A percentile compares a stretch with the other conserved stretches of the same genome.
Evolutionary conservation across 371 early-diverging fungal species (phyloP).

Genomic region (Rhizopus stolonifer): DNA sequence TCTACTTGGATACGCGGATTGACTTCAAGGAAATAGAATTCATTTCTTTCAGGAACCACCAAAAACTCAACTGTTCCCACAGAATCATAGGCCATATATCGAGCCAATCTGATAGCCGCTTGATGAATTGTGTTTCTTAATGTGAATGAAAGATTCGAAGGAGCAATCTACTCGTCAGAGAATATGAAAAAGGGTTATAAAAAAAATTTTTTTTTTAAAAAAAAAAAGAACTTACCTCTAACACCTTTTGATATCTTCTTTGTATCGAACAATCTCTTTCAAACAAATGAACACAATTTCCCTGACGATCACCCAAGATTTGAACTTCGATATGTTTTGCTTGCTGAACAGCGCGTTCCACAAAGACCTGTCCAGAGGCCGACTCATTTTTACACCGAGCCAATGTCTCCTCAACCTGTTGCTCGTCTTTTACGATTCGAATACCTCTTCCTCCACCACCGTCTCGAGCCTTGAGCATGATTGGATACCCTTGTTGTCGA

Average conservation of each 20-base stretch:
- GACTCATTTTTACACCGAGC: constrained; percentile 39
- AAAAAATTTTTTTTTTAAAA: neutral
- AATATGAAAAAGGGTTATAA: too few species aligned
- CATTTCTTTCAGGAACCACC: constrained; percentile 50
- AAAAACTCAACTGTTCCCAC: constrained; percentile 85
- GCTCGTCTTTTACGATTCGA: constrained; percentile 56
- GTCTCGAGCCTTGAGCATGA: constrained; percentile 86
- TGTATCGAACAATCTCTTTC: constrained; percentile 89
- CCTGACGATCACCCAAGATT: constrained; percentile 72
- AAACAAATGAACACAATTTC: constrained; percentile 75
- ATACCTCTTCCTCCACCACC: constrained; percentile 94
- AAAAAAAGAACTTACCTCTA: constrained; percentile 55
- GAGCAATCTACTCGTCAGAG: constrained; percentile 44
- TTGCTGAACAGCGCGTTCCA: constrained; percentile 85
- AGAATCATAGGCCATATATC: constrained; percentile 34
- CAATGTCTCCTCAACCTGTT: constrained; percentile 25
- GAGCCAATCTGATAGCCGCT: constrained; percentile 30
- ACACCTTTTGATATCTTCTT: constrained; percentile 83
- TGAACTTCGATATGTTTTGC: constrained; percentile 93
- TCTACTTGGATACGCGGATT: constrained; percentile 40
- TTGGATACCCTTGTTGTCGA: constrained; percentile 62
- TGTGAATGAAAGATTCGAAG: constrained; percentile 25
- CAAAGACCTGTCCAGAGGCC: constrained; percentile 43
- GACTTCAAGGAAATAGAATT: constrained; percentile 24
- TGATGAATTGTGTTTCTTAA: constrained; percentile 26